Percentiles rank a stretch among this genome's conserved stretches.
phyloP scores from a whole-genome alignment of 495 filamentous ascomycete genomes.

The Penicillium fimorum region DNA sequence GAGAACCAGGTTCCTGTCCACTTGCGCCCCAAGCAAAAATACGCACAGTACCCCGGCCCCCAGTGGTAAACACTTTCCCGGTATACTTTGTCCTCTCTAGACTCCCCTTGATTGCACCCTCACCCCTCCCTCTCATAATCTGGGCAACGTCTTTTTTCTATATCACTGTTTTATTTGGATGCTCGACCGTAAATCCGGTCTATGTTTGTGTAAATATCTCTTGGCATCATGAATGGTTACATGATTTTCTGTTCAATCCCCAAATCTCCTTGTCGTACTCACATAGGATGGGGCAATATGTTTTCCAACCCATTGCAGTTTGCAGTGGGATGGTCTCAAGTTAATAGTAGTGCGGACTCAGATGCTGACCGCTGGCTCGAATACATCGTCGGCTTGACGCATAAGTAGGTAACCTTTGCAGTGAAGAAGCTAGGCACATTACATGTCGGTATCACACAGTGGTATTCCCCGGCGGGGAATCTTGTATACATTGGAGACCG shows the following conservation, averaged over 20 bases:
- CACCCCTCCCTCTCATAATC: constrained; percentile 13
- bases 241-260: constrained; percentile 27
- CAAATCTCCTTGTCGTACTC: not conserved
- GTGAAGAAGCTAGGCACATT: not conserved
- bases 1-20: constrained; percentile 78
- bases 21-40: constrained; percentile 74
- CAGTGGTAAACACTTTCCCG: constrained; percentile 36
- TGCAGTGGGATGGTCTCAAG: not conserved
- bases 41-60: constrained; percentile 51
- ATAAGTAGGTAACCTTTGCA: constrained; percentile 2
- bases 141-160: constrained; percentile 25
- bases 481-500: not conserved
- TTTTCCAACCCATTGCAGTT: not conserved
- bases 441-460: not conserved
- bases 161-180: constrained; percentile 24
- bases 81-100: constrained; percentile 15
- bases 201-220: constrained; percentile 47
- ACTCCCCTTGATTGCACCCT: constrained; percentile 13
- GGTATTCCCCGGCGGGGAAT: not conserved
- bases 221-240: constrained; percentile 44
- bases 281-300: not conserved
- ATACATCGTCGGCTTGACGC: not conserved
- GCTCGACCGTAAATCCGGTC: constrained; percentile 25
- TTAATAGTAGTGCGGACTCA: constrained; percentile 1
- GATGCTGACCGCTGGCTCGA: not conserved